phyloP scores from a whole-genome alignment of 1,284 basidiomycete species.

The Mycosarcoma maydis region DNA sequence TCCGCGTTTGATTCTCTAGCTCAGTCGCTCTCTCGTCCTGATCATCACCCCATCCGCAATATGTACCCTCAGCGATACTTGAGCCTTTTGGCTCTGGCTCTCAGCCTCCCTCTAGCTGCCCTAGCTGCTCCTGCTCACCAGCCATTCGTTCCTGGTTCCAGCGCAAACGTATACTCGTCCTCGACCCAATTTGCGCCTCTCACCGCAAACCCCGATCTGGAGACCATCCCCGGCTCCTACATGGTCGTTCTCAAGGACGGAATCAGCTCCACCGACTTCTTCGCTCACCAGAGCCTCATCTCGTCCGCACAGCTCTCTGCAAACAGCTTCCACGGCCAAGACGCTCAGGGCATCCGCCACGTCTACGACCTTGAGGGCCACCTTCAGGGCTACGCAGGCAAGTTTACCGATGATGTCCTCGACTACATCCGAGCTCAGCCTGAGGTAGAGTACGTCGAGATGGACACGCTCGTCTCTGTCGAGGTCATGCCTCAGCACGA shows the following conservation, averaged over 20 bases:
- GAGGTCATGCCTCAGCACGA: constrained; percentile 61
- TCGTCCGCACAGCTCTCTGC: constrained; percentile 49
- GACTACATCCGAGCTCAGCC: constrained; percentile 84
- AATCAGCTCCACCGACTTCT: constrained; percentile 51
- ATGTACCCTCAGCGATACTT: constrained; percentile 52
- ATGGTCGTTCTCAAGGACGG: constrained; percentile 66
- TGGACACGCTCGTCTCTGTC: constrained; percentile 71
- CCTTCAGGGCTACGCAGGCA: constrained; percentile 84
- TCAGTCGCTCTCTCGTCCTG: neutral
- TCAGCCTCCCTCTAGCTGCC: constrained; percentile 42
- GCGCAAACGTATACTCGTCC: constrained; percentile 43
- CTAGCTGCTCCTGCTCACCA: constrained; percentile 48
- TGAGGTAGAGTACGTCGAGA: constrained; percentile 92
- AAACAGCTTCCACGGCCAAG: constrained; percentile 51
- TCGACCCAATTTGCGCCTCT: constrained; percentile 46
- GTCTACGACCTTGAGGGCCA: constrained; percentile 58
- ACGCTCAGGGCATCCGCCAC: constrained; percentile 55
- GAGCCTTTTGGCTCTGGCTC: constrained; percentile 47
- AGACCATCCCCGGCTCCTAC: constrained; percentile 60
- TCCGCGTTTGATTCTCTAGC: too few species aligned
- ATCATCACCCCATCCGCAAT: constrained; percentile 2
- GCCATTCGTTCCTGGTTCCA: constrained; percentile 51
- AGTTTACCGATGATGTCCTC: constrained; percentile 79
- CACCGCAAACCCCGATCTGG: constrained; percentile 49
- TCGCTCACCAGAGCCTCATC: constrained; percentile 54